A percentile compares a stretch with the other conserved stretches of the same genome.
Evolutionary conservation across 352 stramenopile genomes (phyloP).

Genomic region (Peronosclerospora sorghi): DNA sequence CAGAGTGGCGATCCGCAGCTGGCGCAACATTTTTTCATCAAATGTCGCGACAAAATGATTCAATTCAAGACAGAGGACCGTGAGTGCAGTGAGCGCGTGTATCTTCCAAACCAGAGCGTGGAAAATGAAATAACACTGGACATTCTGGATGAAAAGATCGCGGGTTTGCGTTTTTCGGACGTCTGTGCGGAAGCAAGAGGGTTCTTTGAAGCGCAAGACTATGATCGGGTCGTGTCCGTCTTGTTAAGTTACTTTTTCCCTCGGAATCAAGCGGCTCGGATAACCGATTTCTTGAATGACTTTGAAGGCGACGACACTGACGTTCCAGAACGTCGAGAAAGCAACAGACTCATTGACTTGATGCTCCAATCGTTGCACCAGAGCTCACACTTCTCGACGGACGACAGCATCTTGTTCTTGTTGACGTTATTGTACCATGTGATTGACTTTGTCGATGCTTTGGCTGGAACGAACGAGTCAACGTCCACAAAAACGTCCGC

Average conservation of each 20-base stretch:
- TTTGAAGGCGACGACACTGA: conserved; percentile 27
- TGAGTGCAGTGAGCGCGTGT: conserved; percentile 9
- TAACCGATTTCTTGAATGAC: conserved; percentile 46
- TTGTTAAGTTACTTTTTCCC: conserved; percentile 50
- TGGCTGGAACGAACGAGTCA: conserved; percentile 9
- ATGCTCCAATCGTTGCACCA: conserved; percentile 30
- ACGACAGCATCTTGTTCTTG: conserved; percentile 26
- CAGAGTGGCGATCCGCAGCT: conserved; percentile 25
- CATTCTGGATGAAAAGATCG: conserved; percentile 40
- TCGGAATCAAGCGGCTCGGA: conserved; percentile 25
- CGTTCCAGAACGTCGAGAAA: background rate
- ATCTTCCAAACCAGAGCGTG: conserved; percentile 36
- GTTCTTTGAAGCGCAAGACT: conserved; percentile 21
- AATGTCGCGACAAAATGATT: conserved; percentile 33
- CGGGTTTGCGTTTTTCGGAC: conserved; percentile 39
- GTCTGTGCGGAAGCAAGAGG: conserved; percentile 39
- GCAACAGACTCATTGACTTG: conserved; percentile 25
- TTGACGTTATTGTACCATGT: conserved; percentile 33
- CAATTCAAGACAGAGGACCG: background rate
- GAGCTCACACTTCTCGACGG: conserved; percentile 19
- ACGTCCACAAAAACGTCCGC: conserved; percentile 10
- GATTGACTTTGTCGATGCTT: conserved; percentile 23
- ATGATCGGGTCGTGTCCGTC: conserved; percentile 30
- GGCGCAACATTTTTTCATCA: conserved; percentile 43
- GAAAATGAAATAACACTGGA: conserved; percentile 24